Conservation (phyloP, 1,284 basidiomycete genomes). For the Cryptococcus deneoformans region DNA sequence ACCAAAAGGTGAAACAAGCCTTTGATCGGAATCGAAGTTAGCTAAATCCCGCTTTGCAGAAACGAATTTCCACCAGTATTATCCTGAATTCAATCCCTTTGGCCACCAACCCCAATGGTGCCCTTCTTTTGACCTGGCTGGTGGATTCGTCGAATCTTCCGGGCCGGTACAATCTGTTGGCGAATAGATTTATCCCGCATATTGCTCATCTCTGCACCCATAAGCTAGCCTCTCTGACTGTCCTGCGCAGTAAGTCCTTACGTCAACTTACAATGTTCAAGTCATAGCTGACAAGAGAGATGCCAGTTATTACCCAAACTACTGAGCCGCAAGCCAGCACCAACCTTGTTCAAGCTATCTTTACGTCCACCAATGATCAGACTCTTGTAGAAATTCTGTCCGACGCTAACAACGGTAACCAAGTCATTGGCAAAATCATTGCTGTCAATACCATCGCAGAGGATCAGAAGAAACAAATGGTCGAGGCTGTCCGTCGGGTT, state of each 20-base stretch:
- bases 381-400: constrained; percentile 89
- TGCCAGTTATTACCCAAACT: constrained; percentile 76
- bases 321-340: constrained; percentile 76
- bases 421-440: constrained; percentile 90
- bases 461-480: constrained; percentile 60
- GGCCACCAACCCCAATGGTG: constrained; percentile 96
- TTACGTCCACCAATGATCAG: constrained; percentile 78
- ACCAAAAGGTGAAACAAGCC: constrained; percentile 53
- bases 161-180: constrained; percentile 86
- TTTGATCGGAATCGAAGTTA: neutral
- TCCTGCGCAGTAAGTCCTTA: constrained; percentile 62
- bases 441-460: constrained; percentile 78
- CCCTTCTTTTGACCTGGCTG: constrained; percentile 92
- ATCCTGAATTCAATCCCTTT: constrained; percentile 97
- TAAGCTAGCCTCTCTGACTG: constrained; percentile 92
- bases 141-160: constrained; percentile 91
- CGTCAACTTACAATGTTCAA: too few relatives aligned
- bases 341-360: constrained; percentile 72
- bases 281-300: neutral
- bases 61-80: constrained; percentile 89
- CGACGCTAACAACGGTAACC: constrained; percentile 92
- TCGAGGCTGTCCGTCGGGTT: constrained; percentile 84
- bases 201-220: constrained; percentile 96
- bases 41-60: constrained; percentile 43
- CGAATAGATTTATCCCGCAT: constrained; percentile 93